Evolutionary conservation across 2,329 filamentous ascomycete species (phyloP).

Genomic region (Westerdykella ornata): DNA sequence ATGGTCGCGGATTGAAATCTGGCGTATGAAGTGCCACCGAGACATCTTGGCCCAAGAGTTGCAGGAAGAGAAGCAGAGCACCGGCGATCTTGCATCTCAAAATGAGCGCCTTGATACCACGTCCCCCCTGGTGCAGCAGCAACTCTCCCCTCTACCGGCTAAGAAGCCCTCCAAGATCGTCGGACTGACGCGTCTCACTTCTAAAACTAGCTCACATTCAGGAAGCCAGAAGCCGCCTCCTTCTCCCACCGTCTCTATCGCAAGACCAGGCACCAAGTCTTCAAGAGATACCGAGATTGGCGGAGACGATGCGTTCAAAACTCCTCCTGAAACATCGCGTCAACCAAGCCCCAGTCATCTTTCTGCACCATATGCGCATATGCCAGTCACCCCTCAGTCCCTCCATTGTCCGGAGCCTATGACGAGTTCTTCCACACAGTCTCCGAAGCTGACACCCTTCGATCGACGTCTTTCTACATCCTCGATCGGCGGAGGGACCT

Average conservation of each 20-base stretch:
- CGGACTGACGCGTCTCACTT: slow-evolving; percentile 31
- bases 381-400: slow-evolving; percentile 29
- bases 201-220: slow-evolving; percentile 32
- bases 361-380: slow-evolving; percentile 23
- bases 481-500: slow-evolving; percentile 23
- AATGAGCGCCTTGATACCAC: slow-evolving; percentile 22
- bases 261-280: slow-evolving; percentile 32
- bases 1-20: slow-evolving; percentile 91
- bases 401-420: slow-evolving; percentile 29
- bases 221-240: slow-evolving; percentile 26
- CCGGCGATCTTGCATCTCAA: slow-evolving; percentile 21
- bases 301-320: slow-evolving; percentile 39
- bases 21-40: slow-evolving; percentile 82
- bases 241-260: slow-evolving; percentile 24
- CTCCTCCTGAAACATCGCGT: slow-evolving; percentile 40
- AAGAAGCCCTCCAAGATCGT: slow-evolving; percentile 23
- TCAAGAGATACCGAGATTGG: slow-evolving; percentile 34
- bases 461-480: slow-evolving; percentile 33
- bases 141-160: slow-evolving; percentile 23
- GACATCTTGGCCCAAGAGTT: slow-evolving; percentile 82
- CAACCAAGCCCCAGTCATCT: slow-evolving; percentile 32
- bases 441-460: slow-evolving; percentile 24
- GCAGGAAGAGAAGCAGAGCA: slow-evolving; percentile 61
- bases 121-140: slow-evolving; percentile 15
- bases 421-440: slow-evolving; percentile 32